Conservation (phyloP, 2,329 filamentous ascomycete genomes). For the Ambrosiella cleistominuta region DNA sequence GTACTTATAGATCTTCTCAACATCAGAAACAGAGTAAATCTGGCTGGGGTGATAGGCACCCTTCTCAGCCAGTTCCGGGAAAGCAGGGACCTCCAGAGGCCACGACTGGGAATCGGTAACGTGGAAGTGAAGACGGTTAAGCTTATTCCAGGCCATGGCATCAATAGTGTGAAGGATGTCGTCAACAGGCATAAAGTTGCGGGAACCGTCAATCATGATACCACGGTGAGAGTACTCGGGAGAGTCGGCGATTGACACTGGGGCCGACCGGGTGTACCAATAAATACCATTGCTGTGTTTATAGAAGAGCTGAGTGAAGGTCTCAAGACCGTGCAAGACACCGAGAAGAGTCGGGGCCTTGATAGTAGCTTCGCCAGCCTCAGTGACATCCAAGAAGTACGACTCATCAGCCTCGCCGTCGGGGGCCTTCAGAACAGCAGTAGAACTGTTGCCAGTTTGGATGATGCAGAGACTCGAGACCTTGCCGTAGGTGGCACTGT, state of each 20-base stretch:
- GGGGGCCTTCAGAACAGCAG: conserved; percentile 39
- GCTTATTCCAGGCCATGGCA: conserved; percentile 59
- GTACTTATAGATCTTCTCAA: conserved; percentile 52
- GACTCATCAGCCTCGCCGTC: conserved; percentile 55
- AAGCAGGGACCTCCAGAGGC: conserved; percentile 61
- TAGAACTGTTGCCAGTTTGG: conserved; percentile 37
- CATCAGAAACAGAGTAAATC: conserved; percentile 48
- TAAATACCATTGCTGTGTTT: conserved; percentile 38
- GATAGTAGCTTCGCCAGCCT: conserved; percentile 42
- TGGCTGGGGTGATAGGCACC: conserved; percentile 54
- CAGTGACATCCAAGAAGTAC: conserved; percentile 47
- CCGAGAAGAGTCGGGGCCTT: conserved; percentile 49
- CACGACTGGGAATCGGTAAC: conserved; percentile 71
- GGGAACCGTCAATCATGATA: conserved; percentile 59
- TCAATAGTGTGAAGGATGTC: conserved; percentile 63
- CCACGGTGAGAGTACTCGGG: conserved; percentile 65
- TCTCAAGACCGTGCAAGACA: conserved; percentile 54
- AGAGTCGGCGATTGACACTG: conserved; percentile 52
- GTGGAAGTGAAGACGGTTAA: conserved; percentile 69
- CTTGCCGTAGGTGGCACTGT: conserved; percentile 16
- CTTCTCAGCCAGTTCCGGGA: conserved; percentile 54
- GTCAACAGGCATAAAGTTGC: conserved; percentile 50
- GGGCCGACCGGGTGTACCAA: conserved; percentile 54
- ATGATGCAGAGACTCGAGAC: conserved; percentile 44
- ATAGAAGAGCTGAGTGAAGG: conserved; percentile 68